phyloP scores from a whole-genome alignment of 1,284 basidiomycete species.

The Blastosporella zonata region DNA sequence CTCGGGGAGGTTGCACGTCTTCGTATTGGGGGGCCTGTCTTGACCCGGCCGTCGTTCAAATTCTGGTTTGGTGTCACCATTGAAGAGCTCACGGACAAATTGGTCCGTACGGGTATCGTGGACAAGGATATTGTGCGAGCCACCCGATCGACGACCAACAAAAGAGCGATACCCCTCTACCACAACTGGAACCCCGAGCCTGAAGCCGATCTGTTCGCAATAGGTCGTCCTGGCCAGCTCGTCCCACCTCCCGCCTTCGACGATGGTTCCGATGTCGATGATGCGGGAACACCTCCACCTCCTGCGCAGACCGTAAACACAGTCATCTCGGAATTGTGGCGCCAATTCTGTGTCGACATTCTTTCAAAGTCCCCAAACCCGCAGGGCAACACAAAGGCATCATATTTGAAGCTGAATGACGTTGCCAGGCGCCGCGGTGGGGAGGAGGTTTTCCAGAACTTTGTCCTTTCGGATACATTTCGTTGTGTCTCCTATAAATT shows the following conservation, averaged over 20 bases:
- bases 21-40: background rate
- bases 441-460: slow-evolving; percentile 17
- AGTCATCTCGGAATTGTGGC: slow-evolving; percentile 19
- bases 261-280: slow-evolving; percentile 18
- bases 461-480: slow-evolving; percentile 20
- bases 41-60: background rate
- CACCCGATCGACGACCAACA: background rate
- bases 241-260: slow-evolving; percentile 11
- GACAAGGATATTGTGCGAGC: background rate
- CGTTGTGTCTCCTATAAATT: slow-evolving; percentile 4
- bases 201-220: background rate
- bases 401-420: slow-evolving; percentile 19
- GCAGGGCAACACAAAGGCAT: background rate
- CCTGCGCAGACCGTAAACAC: slow-evolving; percentile 9
- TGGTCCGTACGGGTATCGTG: background rate
- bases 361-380: slow-evolving; percentile 20
- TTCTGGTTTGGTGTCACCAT: background rate
- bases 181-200: background rate
- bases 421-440: slow-evolving; percentile 4
- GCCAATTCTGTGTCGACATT: slow-evolving; percentile 23
- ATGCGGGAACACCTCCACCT: background rate
- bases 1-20: slow-evolving; percentile 2
- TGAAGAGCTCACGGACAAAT: background rate
- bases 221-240: background rate
- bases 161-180: background rate